Conservation (phyloP, 352 stramenopile species). For the Hyaloperonospora arabidopsidis region DNA sequence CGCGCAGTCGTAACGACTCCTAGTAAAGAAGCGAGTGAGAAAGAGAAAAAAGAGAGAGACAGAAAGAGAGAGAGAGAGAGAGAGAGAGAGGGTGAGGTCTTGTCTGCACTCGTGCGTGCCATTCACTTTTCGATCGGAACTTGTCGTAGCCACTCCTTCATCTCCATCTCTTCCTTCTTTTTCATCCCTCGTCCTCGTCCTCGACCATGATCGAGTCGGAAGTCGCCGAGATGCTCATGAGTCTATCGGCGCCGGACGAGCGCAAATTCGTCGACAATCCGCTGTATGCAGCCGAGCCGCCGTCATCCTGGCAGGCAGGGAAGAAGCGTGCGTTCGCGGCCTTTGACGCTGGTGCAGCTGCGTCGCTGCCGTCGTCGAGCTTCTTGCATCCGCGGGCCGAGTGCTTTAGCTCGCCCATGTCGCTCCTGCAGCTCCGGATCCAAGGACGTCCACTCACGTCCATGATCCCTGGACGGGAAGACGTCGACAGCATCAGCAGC, state of each 20-base stretch:
- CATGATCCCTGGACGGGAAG: slow-evolving; percentile 46
- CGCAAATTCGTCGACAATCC: slow-evolving; percentile 49
- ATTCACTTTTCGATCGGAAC: background rate
- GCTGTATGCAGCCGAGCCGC: slow-evolving; percentile 47
- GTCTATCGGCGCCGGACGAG: slow-evolving; percentile 66
- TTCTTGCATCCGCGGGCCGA: slow-evolving; percentile 32
- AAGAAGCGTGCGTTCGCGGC: slow-evolving; percentile 52
- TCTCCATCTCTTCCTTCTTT: slow-evolving; percentile 6
- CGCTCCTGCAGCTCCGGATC: slow-evolving; percentile 48
- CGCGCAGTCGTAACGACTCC: slow-evolving; percentile 22
- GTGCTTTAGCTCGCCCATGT: slow-evolving; percentile 25
- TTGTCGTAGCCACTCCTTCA: slow-evolving; percentile 4
- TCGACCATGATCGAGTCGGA: slow-evolving; percentile 56
- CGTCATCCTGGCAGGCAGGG: slow-evolving; percentile 37
- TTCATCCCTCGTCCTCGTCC: background rate
- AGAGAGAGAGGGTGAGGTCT: too few species aligned
- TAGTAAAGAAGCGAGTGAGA: slow-evolving; percentile 1
- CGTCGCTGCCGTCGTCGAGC: slow-evolving; percentile 44
- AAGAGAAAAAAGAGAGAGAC: too few species aligned
- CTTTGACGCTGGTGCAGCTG: slow-evolving; percentile 30
- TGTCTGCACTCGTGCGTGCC: too few species aligned
- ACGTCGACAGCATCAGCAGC: slow-evolving; percentile 37
- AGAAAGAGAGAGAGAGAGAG: too few species aligned
- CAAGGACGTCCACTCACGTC: slow-evolving; percentile 59
- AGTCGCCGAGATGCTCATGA: slow-evolving; percentile 74